Conservation (phyloP, 257 asterid genomes). For the Verbascum thapsus region DNA sequence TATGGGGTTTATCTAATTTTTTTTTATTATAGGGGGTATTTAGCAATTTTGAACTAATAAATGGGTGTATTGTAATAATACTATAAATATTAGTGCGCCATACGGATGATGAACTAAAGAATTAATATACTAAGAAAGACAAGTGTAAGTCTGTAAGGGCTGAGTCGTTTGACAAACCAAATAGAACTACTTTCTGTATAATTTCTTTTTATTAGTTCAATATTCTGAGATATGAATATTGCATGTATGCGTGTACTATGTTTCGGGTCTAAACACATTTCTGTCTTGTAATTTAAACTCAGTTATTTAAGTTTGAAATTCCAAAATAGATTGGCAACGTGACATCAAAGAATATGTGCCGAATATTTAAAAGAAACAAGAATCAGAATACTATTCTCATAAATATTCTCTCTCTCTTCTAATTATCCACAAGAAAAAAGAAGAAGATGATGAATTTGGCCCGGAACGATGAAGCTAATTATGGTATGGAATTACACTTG, state of each 20-base stretch:
- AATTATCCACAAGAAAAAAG: conserved; percentile 22
- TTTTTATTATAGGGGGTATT: too few species aligned
- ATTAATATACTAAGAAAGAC: too few species aligned
- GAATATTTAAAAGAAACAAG: conserved; percentile 5
- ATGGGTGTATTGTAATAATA: too few species aligned
- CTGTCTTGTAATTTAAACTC: not conserved
- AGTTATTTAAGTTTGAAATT: not conserved
- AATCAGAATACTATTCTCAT: conserved; percentile 30
- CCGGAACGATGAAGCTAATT: too few species aligned
- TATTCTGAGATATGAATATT: conserved; percentile 24
- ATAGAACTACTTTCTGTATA: not conserved
- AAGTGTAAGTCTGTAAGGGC: conserved; percentile 11
- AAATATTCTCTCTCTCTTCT: not conserved
- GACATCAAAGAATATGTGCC: conserved; percentile 38
- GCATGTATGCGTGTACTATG: conserved; percentile 28
- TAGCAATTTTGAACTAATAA: too few species aligned
- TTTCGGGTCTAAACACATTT: not conserved
- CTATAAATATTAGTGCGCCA: too few species aligned
- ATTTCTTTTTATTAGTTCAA: not conserved
- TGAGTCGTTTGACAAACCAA: conserved; percentile 11
- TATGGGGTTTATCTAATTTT: too few species aligned
- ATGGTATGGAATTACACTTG: too few species aligned
- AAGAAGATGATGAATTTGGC: too few species aligned
- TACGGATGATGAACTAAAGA: too few species aligned
- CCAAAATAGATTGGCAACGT: conserved; percentile 3